Conservation (phyloP, 2,329 filamentous ascomycete species). For the Cladosporium cucumerinum region DNA sequence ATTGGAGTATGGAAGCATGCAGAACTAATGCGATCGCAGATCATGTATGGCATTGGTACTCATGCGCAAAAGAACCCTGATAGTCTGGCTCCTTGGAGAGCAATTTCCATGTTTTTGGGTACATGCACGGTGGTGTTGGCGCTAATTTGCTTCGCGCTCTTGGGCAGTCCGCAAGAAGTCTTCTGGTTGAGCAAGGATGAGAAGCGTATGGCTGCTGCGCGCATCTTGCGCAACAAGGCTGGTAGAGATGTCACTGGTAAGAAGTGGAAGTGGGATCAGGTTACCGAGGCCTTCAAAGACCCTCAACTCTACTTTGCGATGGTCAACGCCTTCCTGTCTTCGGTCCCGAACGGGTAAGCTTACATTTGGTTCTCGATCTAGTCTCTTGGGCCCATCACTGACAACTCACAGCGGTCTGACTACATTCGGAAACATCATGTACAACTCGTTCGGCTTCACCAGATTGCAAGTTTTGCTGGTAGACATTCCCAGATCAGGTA, state of each 20-base stretch:
- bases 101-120: conserved; percentile 31
- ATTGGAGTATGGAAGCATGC: background rate
- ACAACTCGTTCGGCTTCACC: conserved; percentile 28
- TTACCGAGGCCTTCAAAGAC: conserved; percentile 28
- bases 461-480: conserved; percentile 36
- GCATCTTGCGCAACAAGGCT: conserved; percentile 31
- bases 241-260: conserved; percentile 31
- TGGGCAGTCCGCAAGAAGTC: conserved; percentile 31
- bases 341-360: conserved; percentile 27
- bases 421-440: conserved; percentile 28
- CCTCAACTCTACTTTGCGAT: conserved; percentile 30
- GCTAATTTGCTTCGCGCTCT: conserved; percentile 28
- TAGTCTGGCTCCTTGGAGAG: conserved; percentile 29
- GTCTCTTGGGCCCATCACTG: background rate
- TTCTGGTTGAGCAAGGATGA: conserved; percentile 29
- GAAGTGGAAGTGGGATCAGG: conserved; percentile 31
- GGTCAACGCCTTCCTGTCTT: conserved; percentile 30
- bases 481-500: conserved; percentile 31
- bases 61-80: conserved; percentile 25
- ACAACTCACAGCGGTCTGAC: conserved; percentile 22
- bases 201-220: conserved; percentile 29
- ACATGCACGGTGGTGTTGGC: conserved; percentile 26
- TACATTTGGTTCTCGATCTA: background rate
- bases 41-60: conserved; percentile 29
- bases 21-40: background rate